Percentiles rank a stretch among this genome's conserved stretches.
Conservation (phyloP, 2,329 filamentous ascomycete genomes). For the Xylaria sp. region DNA sequence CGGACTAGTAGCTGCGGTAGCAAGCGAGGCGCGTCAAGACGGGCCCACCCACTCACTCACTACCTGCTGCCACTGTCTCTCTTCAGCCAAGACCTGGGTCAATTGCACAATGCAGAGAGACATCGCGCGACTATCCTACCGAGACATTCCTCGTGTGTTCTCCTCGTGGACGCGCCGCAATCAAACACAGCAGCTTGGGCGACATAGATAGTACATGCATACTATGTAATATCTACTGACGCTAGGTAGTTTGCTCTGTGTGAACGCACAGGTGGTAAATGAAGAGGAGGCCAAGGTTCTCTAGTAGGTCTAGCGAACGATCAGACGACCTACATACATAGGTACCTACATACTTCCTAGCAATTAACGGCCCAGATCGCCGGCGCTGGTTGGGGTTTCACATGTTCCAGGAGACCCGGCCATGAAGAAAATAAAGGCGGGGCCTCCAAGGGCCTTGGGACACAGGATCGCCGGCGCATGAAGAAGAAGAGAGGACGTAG, state of each 20-base stretch:
- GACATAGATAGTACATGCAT: too few species aligned
- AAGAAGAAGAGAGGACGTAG: not conserved
- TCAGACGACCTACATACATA: too few species aligned
- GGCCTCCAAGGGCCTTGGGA: not conserved
- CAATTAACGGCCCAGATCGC: not conserved
- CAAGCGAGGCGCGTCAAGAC: not conserved
- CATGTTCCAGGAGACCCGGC: not conserved
- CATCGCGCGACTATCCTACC: not conserved
- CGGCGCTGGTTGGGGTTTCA: not conserved
- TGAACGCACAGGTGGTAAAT: not conserved
- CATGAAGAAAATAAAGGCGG: not conserved
- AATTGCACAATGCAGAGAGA: not conserved
- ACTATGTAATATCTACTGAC: too few species aligned
- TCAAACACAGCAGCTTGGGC: not conserved
- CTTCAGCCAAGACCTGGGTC: too few species aligned
- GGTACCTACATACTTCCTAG: too few species aligned
- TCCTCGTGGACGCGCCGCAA: not conserved
- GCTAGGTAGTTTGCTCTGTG: too few species aligned
- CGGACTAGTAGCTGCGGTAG: not conserved
- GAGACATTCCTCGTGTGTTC: not conserved
- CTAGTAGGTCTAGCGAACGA: not conserved
- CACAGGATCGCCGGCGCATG: not conserved
- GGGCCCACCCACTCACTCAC: too few species aligned
- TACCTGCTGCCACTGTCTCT: too few species aligned
- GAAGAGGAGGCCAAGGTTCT: not conserved